These are phyloP conservation scores for Pythium dissotocum DNA, from an alignment of 352 stramenopile genomes.

Conservation along the genomic window DNA sequence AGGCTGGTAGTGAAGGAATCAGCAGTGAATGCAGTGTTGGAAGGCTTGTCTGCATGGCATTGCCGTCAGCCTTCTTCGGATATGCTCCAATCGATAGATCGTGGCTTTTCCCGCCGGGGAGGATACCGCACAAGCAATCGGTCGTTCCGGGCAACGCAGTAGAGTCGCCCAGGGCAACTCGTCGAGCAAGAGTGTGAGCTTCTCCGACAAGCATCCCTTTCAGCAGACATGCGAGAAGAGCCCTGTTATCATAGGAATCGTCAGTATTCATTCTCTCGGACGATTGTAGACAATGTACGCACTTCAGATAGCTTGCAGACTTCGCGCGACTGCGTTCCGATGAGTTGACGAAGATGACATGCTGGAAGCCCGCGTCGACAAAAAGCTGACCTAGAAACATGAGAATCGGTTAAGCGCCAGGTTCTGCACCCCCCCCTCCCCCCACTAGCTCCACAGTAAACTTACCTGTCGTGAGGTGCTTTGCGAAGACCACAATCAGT, in stretches of 20 bases:
- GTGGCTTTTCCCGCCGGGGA: slow-evolving; percentile 26
- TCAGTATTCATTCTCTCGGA: not conserved
- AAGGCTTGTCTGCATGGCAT: slow-evolving; percentile 25
- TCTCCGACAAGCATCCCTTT: slow-evolving; percentile 40
- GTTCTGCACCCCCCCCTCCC: not conserved
- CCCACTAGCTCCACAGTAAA: not conserved
- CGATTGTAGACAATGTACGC: not conserved
- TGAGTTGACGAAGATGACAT: slow-evolving; percentile 64
- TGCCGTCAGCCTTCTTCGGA: slow-evolving; percentile 10
- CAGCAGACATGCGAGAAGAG: slow-evolving; percentile 46
- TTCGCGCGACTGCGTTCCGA: slow-evolving; percentile 34
- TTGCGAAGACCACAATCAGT: slow-evolving; percentile 27
- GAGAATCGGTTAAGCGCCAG: not conserved
- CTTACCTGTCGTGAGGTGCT: slow-evolving; percentile 22
- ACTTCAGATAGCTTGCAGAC: slow-evolving; percentile 56
- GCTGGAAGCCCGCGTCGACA: slow-evolving; percentile 41
- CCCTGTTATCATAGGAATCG: slow-evolving; percentile 14
- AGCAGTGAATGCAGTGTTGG: slow-evolving; percentile 44
- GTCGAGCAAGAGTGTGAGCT: slow-evolving; percentile 25
- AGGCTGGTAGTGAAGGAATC: slow-evolving; percentile 55
- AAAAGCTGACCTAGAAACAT: slow-evolving; percentile 38
- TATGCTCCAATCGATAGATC: slow-evolving; percentile 26
- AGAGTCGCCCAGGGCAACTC: slow-evolving; percentile 14
- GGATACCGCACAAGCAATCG: slow-evolving; percentile 27
- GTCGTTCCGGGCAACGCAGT: not conserved